Base-by-base conservation (phyloP, 257 asterid genomes). In the Avicennia marina region DNA sequence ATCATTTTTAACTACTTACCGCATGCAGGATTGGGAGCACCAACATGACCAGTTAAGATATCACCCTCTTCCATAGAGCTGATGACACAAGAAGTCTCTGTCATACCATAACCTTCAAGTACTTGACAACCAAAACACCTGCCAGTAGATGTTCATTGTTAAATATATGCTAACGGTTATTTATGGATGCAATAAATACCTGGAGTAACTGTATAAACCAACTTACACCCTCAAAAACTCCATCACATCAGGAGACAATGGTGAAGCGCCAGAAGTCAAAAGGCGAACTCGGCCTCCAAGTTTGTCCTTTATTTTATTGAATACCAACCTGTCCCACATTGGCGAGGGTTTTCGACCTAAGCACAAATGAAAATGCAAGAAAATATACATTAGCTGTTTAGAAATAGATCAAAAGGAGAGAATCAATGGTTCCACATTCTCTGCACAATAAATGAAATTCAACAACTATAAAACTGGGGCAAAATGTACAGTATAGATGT, bases 261-360 rank as follows among this genome's bases (percentile, higher is more conserved):
- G 96, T 25, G 98, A 91, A 71, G 98, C 98, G 69, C 98, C 98
- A 40, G 96, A 85, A 68, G 89, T 75, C 95, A 87, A 66, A 80
- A 79, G 78, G 53, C 95, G 91, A 47, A 91, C 95, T 50, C 98
- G 81, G 16, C 98, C 98, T 55, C 98, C 98, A 63, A 91, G 93
- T 68, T 75, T 91, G 53, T 78, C 86, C 78, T 87, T 91, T 76
- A 87, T 91, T 79, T 91, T 91, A 68, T 91, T 91, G 73, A 91
- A 91, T 29, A 91, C 95, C 80, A 91, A 58, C 57, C 85, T 83
- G 72, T 91, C 98, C 96, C 98, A 91, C 83, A 91, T 85, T 3
- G 98, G 94, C 16, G 98, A 91, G 44, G 98, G 84, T 53, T 81
- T 91, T 71, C 79, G 84, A 53, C 96, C 98, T 91, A 75, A 54